These are phyloP conservation scores for Trichoderma erinaceum DNA, from an alignment of 495 filamentous ascomycete species.

Conservation along the genomic window DNA sequence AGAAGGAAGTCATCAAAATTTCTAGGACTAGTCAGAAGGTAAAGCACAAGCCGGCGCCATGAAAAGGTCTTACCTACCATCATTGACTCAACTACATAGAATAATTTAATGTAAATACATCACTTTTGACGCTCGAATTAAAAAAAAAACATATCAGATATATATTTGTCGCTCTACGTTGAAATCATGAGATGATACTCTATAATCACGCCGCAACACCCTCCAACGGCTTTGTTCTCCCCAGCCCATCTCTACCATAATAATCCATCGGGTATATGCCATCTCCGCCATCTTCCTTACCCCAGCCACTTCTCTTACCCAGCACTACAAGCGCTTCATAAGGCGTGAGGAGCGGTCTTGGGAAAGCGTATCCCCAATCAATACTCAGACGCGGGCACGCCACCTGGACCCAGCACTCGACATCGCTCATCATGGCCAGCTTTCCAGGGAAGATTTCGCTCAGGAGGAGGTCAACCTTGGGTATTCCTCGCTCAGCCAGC, in stretches of 20 bases:
- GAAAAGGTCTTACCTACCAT: no score
- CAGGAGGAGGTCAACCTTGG: conserved; percentile 74
- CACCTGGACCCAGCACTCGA: conserved; percentile 97
- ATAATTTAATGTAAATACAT: no score
- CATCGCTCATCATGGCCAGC: conserved; percentile 81
- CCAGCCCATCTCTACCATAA: conserved; percentile 87
- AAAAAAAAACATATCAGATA: no score
- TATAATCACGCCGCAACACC: neutral
- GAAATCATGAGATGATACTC: neutral
- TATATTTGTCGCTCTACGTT: no score
- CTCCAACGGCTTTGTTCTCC: conserved; percentile 56
- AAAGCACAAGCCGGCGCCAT: no score
- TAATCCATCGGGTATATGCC: conserved; percentile 87
- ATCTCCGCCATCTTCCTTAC: conserved; percentile 45
- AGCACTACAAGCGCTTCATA: conserved; percentile 92
- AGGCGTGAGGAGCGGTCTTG: conserved; percentile 79
- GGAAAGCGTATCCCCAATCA: conserved; percentile 98
- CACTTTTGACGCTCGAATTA: no score
- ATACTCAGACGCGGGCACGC: conserved; percentile 93
- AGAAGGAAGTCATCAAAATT: no score
- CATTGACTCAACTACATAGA: no score
- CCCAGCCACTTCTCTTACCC: conserved; percentile 71
- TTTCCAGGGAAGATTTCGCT: conserved; percentile 97
- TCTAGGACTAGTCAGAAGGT: no score
- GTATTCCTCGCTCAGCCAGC: conserved; percentile 59